Evolutionary conservation across 176 grass and related monocot species (phyloP).

Genomic region (Oropetium thomaeum): DNA sequence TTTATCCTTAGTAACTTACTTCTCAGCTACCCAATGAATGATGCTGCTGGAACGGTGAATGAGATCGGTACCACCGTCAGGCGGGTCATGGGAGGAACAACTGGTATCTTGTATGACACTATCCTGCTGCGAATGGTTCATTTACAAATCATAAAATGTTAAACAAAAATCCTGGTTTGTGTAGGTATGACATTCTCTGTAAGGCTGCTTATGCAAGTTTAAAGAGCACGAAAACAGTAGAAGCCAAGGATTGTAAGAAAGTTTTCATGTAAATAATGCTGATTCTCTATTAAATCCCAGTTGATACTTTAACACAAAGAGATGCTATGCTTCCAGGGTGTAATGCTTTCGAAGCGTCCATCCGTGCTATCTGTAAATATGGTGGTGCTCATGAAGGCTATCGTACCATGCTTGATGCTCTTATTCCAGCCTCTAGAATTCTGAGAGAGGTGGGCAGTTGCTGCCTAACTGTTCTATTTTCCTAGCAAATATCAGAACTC

Average conservation of each 20-base stretch:
- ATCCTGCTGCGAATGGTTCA: neutral
- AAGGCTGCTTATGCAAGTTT: constrained; percentile 96
- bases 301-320: neutral
- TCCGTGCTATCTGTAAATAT: constrained; percentile 85
- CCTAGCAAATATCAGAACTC: neutral
- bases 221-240: constrained; percentile 15
- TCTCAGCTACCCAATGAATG: constrained; percentile 88
- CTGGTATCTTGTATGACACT: constrained; percentile 74
- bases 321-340: constrained; percentile 54
- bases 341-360: constrained; percentile 74
- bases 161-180: constrained; percentile 2
- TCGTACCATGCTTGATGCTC: constrained; percentile 95
- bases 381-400: constrained; percentile 83
- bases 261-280: constrained; percentile 18
- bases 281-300: neutral
- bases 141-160: neutral
- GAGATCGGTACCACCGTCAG: constrained; percentile 83
- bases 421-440: constrained; percentile 79
- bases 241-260: constrained; percentile 51
- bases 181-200: constrained; percentile 95
- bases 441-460: constrained; percentile 55
- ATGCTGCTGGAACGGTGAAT: constrained; percentile 85
- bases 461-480: neutral
- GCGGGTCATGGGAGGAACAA: constrained; percentile 93
- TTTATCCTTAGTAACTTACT: constrained; percentile 25